A percentile compares a stretch with the other conserved stretches of the same genome.
phyloP scores from a whole-genome alignment of 2,329 filamentous ascomycete genomes.

The Aspergillus proliferans region DNA sequence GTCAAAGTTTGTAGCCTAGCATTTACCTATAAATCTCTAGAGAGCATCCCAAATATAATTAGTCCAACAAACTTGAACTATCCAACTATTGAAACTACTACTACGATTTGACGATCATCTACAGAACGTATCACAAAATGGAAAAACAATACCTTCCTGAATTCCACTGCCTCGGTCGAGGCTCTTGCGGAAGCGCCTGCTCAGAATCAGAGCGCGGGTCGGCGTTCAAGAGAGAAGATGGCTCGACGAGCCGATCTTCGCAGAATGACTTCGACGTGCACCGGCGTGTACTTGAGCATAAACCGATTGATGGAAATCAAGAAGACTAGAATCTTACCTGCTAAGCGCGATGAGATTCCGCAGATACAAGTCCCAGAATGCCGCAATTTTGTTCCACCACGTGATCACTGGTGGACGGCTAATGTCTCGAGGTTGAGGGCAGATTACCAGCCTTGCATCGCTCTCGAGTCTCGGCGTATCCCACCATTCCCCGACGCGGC shows the following conservation, averaged over 20 bases:
- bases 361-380: slow-evolving; percentile 20
- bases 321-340: not conserved
- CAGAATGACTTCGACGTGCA: slow-evolving; percentile 29
- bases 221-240: slow-evolving; percentile 32
- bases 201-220: slow-evolving; percentile 6
- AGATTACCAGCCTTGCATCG: slow-evolving; percentile 27
- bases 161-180: slow-evolving; percentile 20
- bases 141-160: not conserved
- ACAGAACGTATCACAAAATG: too few relatives aligned
- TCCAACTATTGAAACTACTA: too few relatives aligned
- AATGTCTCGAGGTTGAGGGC: slow-evolving; percentile 22
- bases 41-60: too few relatives aligned
- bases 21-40: too few relatives aligned
- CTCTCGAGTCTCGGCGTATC: slow-evolving; percentile 31
- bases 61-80: too few relatives aligned
- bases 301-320: not conserved
- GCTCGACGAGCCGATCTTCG: slow-evolving; percentile 21
- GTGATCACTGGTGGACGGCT: slow-evolving; percentile 22
- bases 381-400: slow-evolving; percentile 16
- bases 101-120: too few relatives aligned
- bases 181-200: slow-evolving; percentile 30
- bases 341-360: not conserved
- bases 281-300: not conserved
- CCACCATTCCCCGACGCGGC: slow-evolving; percentile 19
- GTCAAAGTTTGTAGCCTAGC: too few relatives aligned